Evolutionary conservation across 495 filamentous ascomycete species (phyloP).

Genomic region (Ascobolus immersus): DNA sequence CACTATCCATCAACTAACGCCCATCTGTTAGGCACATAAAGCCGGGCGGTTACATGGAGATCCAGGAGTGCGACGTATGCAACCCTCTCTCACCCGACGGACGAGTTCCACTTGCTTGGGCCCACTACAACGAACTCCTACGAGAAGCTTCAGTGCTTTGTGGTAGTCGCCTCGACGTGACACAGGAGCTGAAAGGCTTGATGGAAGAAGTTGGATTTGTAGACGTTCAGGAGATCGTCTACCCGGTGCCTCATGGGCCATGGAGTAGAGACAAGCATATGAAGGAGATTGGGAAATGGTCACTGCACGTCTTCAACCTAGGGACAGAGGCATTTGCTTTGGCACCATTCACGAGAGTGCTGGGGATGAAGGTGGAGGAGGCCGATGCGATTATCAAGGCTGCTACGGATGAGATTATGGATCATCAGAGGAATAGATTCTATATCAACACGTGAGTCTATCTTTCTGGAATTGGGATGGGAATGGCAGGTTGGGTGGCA

Average conservation of each 20-base stretch:
- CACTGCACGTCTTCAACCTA: neutral
- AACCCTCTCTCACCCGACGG: neutral
- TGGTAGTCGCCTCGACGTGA: neutral
- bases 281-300: neutral
- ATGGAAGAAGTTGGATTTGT: neutral
- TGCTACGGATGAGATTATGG: neutral
- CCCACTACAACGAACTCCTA: neutral
- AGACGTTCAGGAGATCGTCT: neutral
- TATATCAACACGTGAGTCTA: neutral
- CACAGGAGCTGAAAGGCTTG: neutral
- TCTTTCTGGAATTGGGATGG: too few species aligned
- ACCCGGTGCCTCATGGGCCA: neutral
- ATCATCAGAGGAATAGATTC: neutral
- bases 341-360: neutral
- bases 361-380: neutral
- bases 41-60: slow-evolving; percentile 41
- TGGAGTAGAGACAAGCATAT: neutral
- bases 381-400: neutral
- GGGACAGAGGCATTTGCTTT: neutral
- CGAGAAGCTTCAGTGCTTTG: neutral
- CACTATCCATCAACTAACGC: too few species aligned
- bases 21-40: slow-evolving; percentile 30
- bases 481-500: too few species aligned
- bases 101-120: neutral
- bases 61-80: slow-evolving; percentile 20